Conservation (phyloP, 1,284 basidiomycete genomes). For the Trichosporon ovoides region DNA sequence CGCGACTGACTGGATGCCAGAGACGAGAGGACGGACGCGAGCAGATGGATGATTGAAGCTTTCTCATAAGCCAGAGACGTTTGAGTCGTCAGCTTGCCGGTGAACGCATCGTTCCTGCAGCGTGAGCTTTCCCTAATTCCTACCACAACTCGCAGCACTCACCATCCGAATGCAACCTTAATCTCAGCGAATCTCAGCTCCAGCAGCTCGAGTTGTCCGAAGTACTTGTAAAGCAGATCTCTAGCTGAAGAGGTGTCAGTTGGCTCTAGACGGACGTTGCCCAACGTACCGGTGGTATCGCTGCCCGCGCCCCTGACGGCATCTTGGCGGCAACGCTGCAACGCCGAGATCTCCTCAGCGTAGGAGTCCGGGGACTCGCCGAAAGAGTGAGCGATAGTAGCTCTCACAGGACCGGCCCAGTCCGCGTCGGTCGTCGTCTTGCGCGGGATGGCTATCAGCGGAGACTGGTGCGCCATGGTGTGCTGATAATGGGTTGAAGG, state of each 20-base stretch:
- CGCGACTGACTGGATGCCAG: slow-evolving; percentile 72
- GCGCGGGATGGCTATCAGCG: slow-evolving; percentile 52
- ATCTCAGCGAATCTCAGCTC: slow-evolving; percentile 96
- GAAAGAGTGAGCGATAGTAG: slow-evolving; percentile 83
- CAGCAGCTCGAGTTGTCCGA: slow-evolving; percentile 95
- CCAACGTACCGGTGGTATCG: slow-evolving; percentile 72
- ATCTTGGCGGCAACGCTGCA: slow-evolving; percentile 89
- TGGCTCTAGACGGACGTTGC: too few relatives aligned
- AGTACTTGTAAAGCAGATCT: slow-evolving; percentile 97
- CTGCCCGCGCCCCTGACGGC: slow-evolving; percentile 91
- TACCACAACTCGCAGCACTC: slow-evolving; percentile 15
- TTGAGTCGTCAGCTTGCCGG: slow-evolving; percentile 84
- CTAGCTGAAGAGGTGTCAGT: slow-evolving; percentile 57
- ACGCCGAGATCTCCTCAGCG: slow-evolving; percentile 69
- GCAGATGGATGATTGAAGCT: slow-evolving; percentile 95
- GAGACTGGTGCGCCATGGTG: slow-evolving; percentile 48
- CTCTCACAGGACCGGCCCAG: slow-evolving; percentile 81
- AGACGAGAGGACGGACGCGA: slow-evolving; percentile 85
- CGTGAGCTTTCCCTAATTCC: not conserved
- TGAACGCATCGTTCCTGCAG: slow-evolving; percentile 83
- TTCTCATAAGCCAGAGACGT: slow-evolving; percentile 98
- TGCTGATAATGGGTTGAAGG: not conserved
- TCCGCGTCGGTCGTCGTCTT: slow-evolving; percentile 64
- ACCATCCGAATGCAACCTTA: slow-evolving; percentile 87
- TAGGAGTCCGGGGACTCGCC: slow-evolving; percentile 89